phyloP scores from a whole-genome alignment of 1,284 basidiomycete species.

The Fomitopsis schrenkii region DNA sequence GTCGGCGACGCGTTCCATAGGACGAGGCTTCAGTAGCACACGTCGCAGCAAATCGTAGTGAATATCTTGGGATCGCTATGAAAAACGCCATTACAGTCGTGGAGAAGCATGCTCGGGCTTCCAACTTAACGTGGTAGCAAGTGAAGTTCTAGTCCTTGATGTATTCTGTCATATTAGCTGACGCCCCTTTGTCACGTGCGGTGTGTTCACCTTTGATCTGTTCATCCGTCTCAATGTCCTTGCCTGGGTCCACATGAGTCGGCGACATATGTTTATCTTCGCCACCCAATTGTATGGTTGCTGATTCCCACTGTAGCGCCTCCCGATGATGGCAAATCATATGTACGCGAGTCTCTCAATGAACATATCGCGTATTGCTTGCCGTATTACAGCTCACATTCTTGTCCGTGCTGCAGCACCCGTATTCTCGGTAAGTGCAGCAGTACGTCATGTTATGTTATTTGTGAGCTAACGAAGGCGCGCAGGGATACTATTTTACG shows the following conservation, averaged over 20 bases:
- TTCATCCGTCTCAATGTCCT: constrained; percentile 2
- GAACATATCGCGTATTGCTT: neutral
- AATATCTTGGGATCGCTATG: constrained; percentile 34
- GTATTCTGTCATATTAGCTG: neutral
- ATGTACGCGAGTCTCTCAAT: neutral
- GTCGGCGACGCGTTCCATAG: constrained; percentile 30
- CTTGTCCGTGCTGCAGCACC: constrained; percentile 27
- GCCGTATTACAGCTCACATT: constrained; percentile 8
- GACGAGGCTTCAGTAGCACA: neutral
- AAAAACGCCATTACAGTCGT: constrained; percentile 46
- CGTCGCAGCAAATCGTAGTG: neutral
- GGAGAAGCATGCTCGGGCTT: constrained; percentile 43
- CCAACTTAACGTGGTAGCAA: constrained; percentile 9
- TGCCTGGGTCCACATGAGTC: neutral
- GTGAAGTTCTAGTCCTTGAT: constrained; percentile 4
- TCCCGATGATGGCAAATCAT: no score
- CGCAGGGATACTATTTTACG: no score
- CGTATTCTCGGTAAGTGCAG: neutral
- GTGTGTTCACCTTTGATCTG: neutral
- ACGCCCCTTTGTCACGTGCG: no score
- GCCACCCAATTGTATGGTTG: neutral
- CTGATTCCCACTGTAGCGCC: neutral
- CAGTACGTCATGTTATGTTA: constrained; percentile 9
- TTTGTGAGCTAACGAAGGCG: no score
- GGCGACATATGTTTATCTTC: neutral